Conservation (phyloP, 177 flowering plant species). For the Vitis hybrid region DNA sequence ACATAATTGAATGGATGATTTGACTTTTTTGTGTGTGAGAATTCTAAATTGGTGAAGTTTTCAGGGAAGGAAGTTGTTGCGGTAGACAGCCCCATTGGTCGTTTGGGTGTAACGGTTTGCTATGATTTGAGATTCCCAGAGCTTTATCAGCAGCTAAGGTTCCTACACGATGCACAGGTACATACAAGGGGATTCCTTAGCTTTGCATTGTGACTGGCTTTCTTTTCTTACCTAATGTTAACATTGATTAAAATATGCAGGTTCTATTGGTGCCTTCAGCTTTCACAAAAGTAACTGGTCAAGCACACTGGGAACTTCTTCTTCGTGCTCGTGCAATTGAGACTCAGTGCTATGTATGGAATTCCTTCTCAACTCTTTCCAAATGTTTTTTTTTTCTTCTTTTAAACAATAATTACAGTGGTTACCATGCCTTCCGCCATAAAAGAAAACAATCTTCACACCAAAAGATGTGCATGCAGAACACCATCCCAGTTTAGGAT, state of each 20-base stretch:
- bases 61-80: conserved; percentile 68
- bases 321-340: conserved; percentile 95
- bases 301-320: conserved; percentile 98
- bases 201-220: neutral
- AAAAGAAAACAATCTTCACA: neutral
- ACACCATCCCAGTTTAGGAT: neutral
- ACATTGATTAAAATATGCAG: conserved; percentile 30
- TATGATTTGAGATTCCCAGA: conserved; percentile 97
- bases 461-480: neutral
- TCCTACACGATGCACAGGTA: conserved; percentile 82
- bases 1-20: neutral
- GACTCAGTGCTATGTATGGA: conserved; percentile 88
- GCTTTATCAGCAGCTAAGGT: conserved; percentile 77
- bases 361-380: neutral
- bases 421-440: neutral
- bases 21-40: neutral
- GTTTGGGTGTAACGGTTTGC: conserved; percentile 87
- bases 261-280: conserved; percentile 91
- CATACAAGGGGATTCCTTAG: neutral
- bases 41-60: conserved; percentile 12
- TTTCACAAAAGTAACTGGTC: conserved; percentile 81
- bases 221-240: neutral
- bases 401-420: neutral
- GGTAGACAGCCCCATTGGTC: conserved; percentile 80
- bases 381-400: neutral